Base-by-base conservation (phyloP, 768 basidiomycete genomes). In the Podaxis pistillaris region DNA sequence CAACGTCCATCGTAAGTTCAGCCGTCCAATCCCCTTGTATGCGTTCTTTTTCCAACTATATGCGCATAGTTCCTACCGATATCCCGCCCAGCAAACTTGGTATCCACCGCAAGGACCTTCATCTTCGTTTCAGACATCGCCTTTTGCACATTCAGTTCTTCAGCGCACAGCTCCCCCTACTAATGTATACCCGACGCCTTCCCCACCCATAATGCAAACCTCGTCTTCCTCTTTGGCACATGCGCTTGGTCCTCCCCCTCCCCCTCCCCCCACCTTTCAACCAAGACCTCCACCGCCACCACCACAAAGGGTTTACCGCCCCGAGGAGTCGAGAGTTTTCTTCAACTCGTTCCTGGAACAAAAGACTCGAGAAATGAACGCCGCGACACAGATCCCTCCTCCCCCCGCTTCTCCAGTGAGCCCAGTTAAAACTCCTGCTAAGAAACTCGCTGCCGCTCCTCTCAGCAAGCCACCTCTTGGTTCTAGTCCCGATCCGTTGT, bases 171-270 rank as follows among this genome's bases (percentile, higher is more conserved):
- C 79, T 3, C 86, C 89, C n/a, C 79, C 79, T 17, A 77, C 80
- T 37, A 55, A 36, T 3, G 81, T 85, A 1, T 92, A 92, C 74
- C 90, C 89, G 2, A 90, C 90, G 1, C 88, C 87, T 24, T 87
- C 89, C 0, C 85, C 85, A 17, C 87, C 88, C 1, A 81, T 81
- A 12, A 85, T 89, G 44, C 82, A 76, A 40, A 77, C 81, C n/a
- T 84, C 81, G 0, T 89, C 90, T 1, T 92, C 90, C 15, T 92
- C 91, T 12, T 83, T 91, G 60, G 90, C 91, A 4, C 81, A 80
- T 71, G 91, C 91, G 2, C 81, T 93, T 24, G 89, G 88, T 28
- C 52, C 49, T 46, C 62, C 62, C 17, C 61, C 64, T 40, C 58
- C 52, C 4, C 56, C 56, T 26, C 58, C 46, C 4, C 65, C 66